Conservation (phyloP, 345 rosid species). For the Tarenaya hassleriana region DNA sequence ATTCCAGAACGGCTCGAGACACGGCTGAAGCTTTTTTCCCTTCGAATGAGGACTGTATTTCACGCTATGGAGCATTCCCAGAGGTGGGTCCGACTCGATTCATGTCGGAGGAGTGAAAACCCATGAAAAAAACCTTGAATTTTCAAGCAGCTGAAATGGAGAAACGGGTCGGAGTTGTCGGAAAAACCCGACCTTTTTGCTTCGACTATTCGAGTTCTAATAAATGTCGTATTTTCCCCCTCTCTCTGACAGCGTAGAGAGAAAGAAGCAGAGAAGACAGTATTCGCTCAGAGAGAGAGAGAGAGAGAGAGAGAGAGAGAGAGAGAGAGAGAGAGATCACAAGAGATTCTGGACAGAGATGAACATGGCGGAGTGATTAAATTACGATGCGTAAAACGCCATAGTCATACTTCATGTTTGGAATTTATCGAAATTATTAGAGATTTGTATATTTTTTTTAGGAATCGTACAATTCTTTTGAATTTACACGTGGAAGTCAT, state of each 20-base stretch:
- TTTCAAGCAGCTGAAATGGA: not conserved
- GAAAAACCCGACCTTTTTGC: not conserved
- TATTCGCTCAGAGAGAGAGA: not conserved
- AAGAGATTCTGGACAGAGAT: not conserved
- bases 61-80: constrained; percentile 20
- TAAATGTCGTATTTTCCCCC: not conserved
- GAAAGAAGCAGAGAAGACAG: constrained; percentile 2
- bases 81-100: constrained; percentile 14
- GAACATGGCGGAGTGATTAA: not conserved
- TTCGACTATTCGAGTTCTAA: not conserved
- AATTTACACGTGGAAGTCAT: no score
- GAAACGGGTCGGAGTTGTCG: not conserved
- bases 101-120: constrained; percentile 11
- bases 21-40: not conserved
- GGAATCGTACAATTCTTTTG: no score
- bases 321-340: not conserved
- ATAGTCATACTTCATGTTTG: no score
- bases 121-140: constrained; percentile 1
- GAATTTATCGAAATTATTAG: no score
- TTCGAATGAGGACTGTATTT: constrained; percentile 6
- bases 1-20: not conserved
- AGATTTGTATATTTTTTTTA: no score
- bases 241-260: constrained; percentile 3
- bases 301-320: not conserved
- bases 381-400: not conserved